Evolutionary conservation across 768 basidiomycete species (phyloP).

Genomic region (Boletus speciosus): DNA sequence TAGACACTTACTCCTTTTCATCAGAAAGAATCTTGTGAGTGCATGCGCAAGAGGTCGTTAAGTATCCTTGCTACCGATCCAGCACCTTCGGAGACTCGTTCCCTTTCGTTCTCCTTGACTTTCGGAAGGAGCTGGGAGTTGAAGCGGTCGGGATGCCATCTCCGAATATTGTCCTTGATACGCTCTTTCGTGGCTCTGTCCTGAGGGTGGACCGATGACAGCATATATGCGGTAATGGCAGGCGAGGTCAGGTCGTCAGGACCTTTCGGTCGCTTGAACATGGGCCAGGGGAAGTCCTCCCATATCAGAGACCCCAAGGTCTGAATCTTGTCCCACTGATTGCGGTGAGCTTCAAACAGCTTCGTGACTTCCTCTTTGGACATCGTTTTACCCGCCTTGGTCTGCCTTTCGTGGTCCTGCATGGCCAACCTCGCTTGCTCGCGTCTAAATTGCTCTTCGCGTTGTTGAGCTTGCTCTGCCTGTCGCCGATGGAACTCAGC

Average conservation of each 20-base stretch:
- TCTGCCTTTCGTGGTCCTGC: slow-evolving; percentile 43
- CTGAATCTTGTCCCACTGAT: slow-evolving; percentile 52
- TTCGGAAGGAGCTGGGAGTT: slow-evolving; percentile 64
- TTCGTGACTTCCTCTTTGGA: slow-evolving; percentile 55
- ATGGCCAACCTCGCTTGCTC: slow-evolving; percentile 64
- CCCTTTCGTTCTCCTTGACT: slow-evolving; percentile 61
- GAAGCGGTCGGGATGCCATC: slow-evolving; percentile 84
- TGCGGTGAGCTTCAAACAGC: slow-evolving; percentile 59
- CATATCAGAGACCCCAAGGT: slow-evolving; percentile 46
- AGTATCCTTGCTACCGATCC: slow-evolving; percentile 67
- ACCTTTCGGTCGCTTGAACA: slow-evolving; percentile 50
- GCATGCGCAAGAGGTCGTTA: slow-evolving; percentile 63
- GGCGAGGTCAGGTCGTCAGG: slow-evolving; percentile 60
- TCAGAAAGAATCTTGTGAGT: slow-evolving; percentile 37
- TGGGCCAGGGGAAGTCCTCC: slow-evolving; percentile 74
- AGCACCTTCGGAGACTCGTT: slow-evolving; percentile 67
- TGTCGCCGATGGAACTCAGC: slow-evolving; percentile 63
- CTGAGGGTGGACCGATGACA: slow-evolving; percentile 53
- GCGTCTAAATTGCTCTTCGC: slow-evolving; percentile 65
- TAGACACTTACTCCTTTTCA: slow-evolving; percentile 27
- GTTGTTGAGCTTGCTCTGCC: slow-evolving; percentile 58
- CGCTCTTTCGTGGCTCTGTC: slow-evolving; percentile 60
- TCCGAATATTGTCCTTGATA: slow-evolving; percentile 67
- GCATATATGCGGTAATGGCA: slow-evolving; percentile 59
- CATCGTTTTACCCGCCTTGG: slow-evolving; percentile 43